Base-by-base conservation (phyloP, 805 yeast species). In the Ogataea polymorpha region DNA sequence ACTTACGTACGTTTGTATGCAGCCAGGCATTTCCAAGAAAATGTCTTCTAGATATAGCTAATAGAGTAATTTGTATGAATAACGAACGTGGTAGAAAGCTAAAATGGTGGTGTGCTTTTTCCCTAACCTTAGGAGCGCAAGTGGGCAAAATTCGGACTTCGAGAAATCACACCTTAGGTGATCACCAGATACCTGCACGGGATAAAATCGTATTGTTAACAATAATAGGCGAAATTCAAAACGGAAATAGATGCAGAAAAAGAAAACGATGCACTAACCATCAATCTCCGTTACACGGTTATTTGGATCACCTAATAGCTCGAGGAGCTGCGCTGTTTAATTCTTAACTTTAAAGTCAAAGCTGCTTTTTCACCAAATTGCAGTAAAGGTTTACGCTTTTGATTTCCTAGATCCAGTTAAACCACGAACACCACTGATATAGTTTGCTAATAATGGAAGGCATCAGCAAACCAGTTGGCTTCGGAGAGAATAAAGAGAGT, bases 261-360 rank as follows among this genome's bases (percentile, higher is more conserved):
- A 26, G 18, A 15, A 13, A 23, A 36, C 21, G 23, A 31, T 31
- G 13, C n/a, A 31, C 29, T 23, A 12, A 23, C 29, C 34, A 41
- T 31, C 32, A 35, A 23, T 24, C 28, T 35, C 44, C 35, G 40
- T 35, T 41, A 41, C 32, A 33, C 31, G 36, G 30, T 20, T 32
- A 26, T 14, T 23, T 30, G 44, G 31, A 25, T 41, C 39, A 31
- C 21, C 32, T 23, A 31, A 25, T n/a, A 15, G 32, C 15, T 6
- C 23, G 18, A 13, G n/a, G n/a, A 18, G 16, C 15, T 25, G 15
- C 12, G 16, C 24, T 38, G 33, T 31, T 31, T 6, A n/a, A 31
- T 18, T 31, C n/a, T 24, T 24, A 11, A n/a, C 27, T n/a, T 24
- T 10, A 11, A 12, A 24, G n/a, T 12, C 14, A 5, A 24, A 12